Evolutionary conservation across 257 asterid genomes (phyloP), one percentile per base, ranked within the genome.

Genomic region (Solanum gandarillasii): DNA sequence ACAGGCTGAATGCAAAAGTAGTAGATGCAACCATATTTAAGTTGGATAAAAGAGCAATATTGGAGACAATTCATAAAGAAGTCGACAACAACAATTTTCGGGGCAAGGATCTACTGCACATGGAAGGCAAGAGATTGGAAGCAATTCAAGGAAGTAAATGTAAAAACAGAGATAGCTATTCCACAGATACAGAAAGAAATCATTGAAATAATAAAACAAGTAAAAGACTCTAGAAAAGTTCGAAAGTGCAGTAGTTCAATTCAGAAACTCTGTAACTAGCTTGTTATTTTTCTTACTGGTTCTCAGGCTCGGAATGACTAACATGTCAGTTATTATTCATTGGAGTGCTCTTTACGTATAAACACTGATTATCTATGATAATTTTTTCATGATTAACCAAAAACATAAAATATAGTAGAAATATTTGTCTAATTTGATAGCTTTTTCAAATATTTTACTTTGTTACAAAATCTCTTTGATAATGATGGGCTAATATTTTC

Each of bases 11-110:
- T 27, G 16, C 35, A 68, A 0, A 68, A 6, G 74, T 2, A n/a
- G 1, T 2, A 6, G 2, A 21, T 12, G 10, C 10, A 5, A 14
- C 18, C 8, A 1, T 0, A 7, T 12, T 13, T 25, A 27, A 67
- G 62, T 52, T 52, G 23, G 23, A 52, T 52, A 18, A 5, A 27
- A 12, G 5, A 12, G 9, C 2, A 4, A 12, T 1, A 68, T 12
- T 12, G 5, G 2, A 12, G 14, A 29, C 9, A 27, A 68, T 68
- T 68, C 9, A 68, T 1, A 3, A 27, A 27, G 10, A 3, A 27
- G 7, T 3, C 2, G 35, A 31, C 35, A 12, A 1, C 5, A 68
- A 12, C 20, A 27, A 27, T 68, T 68, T 27, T 0, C 2, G 10
- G 3, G 9, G 10, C 35, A 12, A 68, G 20, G n/a, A 55, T 55